phyloP scores from a whole-genome alignment of 352 stramenopile species.

The Globisporangium abappressorium region DNA sequence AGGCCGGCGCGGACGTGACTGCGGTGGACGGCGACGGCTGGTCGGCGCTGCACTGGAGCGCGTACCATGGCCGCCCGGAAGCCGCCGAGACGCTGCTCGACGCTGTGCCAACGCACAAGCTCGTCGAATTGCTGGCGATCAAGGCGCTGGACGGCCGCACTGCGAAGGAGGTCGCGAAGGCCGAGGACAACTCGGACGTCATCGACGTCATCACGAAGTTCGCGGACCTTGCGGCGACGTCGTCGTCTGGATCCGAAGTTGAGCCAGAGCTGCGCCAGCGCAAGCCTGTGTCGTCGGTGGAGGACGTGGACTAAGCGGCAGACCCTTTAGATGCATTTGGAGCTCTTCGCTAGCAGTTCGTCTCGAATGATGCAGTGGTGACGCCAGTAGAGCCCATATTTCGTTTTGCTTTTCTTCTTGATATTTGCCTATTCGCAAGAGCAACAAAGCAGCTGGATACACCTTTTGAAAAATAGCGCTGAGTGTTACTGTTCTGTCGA shows the following conservation, averaged over 20 bases:
- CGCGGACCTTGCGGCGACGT: constrained; percentile 12
- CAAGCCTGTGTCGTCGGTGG: constrained; percentile 54
- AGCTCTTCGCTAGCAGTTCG: background rate
- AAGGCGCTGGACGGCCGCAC: constrained; percentile 68
- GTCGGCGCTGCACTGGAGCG: constrained; percentile 83
- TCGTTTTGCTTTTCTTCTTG: background rate
- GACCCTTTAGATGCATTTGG: constrained; percentile 12
- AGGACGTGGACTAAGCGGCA: constrained; percentile 66
- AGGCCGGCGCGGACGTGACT: constrained; percentile 50
- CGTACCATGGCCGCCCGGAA: constrained; percentile 77
- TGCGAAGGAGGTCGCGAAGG: constrained; percentile 58
- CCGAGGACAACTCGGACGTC: constrained; percentile 69
- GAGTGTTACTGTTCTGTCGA: background rate
- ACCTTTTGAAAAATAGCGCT: background rate
- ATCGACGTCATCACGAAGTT: constrained; percentile 57
- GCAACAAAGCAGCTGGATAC: background rate
- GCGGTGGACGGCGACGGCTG: constrained; percentile 71
- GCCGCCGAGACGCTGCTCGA: constrained; percentile 61
- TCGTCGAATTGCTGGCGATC: constrained; percentile 36
- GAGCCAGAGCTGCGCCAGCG: constrained; percentile 53
- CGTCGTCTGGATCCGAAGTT: background rate
- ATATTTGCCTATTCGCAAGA: constrained; percentile 6
- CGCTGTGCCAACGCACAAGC: constrained; percentile 27
- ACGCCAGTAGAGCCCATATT: background rate
- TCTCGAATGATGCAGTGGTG: background rate